Base-by-base conservation (phyloP, 2,329 filamentous ascomycete species). In the Rhinocladiella mackenziei region DNA sequence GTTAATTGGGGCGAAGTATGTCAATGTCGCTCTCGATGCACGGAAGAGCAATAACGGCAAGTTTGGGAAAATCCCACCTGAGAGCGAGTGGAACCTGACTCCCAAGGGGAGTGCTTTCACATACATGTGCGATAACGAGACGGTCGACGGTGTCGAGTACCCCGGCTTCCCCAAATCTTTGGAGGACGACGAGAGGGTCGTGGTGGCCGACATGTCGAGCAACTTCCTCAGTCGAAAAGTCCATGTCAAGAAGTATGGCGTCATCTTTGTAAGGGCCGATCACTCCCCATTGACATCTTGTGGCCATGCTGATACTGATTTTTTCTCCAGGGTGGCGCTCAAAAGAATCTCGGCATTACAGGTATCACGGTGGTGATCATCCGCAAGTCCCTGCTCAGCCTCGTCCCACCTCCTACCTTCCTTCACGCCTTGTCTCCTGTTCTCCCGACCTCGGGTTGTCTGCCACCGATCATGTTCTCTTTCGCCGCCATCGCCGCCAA, bases 101-200 rank as follows among this genome's bases (percentile, higher is more conserved):
- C 72, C 78, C 26, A 71, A 83, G 7, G 66, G 67, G 19, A 71
- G 67, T 20, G 78, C 88, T 0, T 74, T 94, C 58, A 83, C 91
- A 2, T 97, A 96, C 67, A 89, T 81, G 64, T 95, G 91, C 65
- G 85, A 89, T 65, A 97, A 97, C 58, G 89, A 97, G 72, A 95
- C 88, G 0, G 87, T 94, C 9, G 56, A 58, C 33, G 56, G 89
- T 23, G 88, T 97, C 13, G 91, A 97, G 62, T 95, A 94, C 57
- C 87, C 84, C 4, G 67, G 58, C 3, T 83, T 85, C 60, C 91
- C 91, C 17, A 69, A 81, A 52, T 64, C 66, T 5, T 73, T 94
- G 17, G 76, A 78, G 36, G 80, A 81, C 6, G 76, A 82, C 38
- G 78, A 80, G 22, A 81, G 82, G 1, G 77, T 94, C 47, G 84